Base-by-base conservation (phyloP, 2,329 filamentous ascomycete genomes). In the Paraphaeosphaeria minitans region DNA sequence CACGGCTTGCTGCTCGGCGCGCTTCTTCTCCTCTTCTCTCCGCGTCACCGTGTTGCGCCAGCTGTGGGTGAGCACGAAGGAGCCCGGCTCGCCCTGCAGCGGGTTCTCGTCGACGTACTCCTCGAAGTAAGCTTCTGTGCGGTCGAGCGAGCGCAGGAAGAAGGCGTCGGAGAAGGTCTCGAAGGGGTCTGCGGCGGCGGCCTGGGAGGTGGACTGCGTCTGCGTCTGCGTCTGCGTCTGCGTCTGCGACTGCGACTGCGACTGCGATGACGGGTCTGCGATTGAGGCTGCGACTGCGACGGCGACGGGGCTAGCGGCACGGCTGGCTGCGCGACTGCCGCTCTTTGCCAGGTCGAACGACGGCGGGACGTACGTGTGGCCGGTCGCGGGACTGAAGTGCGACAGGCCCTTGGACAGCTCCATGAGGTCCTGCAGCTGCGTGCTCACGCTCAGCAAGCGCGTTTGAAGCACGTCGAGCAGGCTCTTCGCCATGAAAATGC, bases 21-120 rank as follows among this genome's bases (percentile, higher is more conserved):
- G 64, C 53, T 46, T 66, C 61, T 64, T 69, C 50, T 70, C 74
- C 57, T 78, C 73, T 45, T 72, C 73, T 50, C 76, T 73, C 39
- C 73, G 61, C 45, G 79, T 79, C 59, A 79, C 77, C 9, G 82
- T 72, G 9, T 51, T 51, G 48, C 48, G 48, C 48, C 48, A 51
- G 33, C 33, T 39, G 21, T 51, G 33, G 9, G 48, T 80, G 62
- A 88, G 81, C 55, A 85, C 83, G 64, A 89, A 88, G 4, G 81
- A 82, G 31, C 87, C 87, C 0, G 87, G 87, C 68, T 89, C 87
- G 49, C 87, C 87, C 8, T 83, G 78, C 14, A 89, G 75, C 0
- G 87, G 85, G 59, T 84, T 87, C 66, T 88, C 86, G 69, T 89
- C 87, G 78, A 85, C 85, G 74, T 81, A 89, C 62, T 89, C 86